phyloP scores from a whole-genome alignment of 495 filamentous ascomycete genomes.

The Schizothecium vesticola region DNA sequence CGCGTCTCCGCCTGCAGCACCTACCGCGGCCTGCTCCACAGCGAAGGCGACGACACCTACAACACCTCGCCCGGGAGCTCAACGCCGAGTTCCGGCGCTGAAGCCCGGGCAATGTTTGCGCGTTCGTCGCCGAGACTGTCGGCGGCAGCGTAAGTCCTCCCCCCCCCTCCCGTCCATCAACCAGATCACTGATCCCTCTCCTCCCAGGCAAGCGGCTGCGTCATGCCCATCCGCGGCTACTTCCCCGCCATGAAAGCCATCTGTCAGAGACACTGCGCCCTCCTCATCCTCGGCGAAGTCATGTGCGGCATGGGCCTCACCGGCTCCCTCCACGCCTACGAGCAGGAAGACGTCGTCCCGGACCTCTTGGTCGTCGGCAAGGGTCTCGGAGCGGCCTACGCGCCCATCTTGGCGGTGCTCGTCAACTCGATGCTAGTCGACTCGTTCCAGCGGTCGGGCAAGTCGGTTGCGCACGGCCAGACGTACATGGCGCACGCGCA shows the following conservation, averaged over 20 bases:
- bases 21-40: conserved; percentile 22
- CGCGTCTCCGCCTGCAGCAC: conserved; percentile 58
- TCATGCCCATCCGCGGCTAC: conserved; percentile 43
- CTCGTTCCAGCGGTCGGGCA: conserved; percentile 47
- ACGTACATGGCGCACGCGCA: conserved; percentile 53
- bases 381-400: conserved; percentile 57
- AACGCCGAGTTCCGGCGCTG: conserved; percentile 64
- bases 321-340: conserved; percentile 59
- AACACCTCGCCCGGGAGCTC: conserved; percentile 53
- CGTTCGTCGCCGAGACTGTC: conserved; percentile 64
- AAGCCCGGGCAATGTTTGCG: conserved; percentile 61
- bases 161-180: too few species aligned
- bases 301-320: conserved; percentile 69
- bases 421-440: conserved; percentile 47
- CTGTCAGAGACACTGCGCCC: conserved; percentile 60
- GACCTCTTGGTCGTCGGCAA: conserved; percentile 59
- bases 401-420: conserved; percentile 52
- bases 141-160: conserved; percentile 32
- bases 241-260: conserved; percentile 58
- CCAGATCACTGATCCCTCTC: neutral
- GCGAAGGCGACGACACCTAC: conserved; percentile 23
- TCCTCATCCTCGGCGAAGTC: conserved; percentile 67
- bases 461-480: conserved; percentile 45
- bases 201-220: neutral
- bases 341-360: conserved; percentile 45